Conservation (phyloP, 768 basidiomycete genomes). For the Suillus subalutaceus region DNA sequence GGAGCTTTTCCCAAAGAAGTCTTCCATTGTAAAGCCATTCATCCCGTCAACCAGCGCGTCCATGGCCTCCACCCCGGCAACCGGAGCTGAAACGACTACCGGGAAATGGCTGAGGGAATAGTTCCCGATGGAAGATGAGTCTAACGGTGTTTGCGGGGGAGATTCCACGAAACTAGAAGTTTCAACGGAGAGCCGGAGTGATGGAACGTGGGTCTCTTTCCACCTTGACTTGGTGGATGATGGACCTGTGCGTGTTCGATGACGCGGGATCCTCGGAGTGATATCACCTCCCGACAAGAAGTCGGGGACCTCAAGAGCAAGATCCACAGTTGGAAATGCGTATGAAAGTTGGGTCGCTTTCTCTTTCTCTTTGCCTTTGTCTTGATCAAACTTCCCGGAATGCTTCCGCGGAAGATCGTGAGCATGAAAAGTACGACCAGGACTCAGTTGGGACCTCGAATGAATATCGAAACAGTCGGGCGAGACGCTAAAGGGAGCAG, state of each 20-base stretch:
- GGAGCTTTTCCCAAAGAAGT: conserved; percentile 47
- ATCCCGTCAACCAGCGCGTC: conserved; percentile 89
- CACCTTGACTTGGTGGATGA: conserved; percentile 45
- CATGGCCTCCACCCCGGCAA: conserved; percentile 82
- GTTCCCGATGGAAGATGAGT: conserved; percentile 34
- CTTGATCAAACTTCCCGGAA: conserved; percentile 28
- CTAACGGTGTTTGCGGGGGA: conserved; percentile 70
- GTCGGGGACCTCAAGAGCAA: conserved; percentile 29
- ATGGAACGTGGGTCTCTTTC: conserved; percentile 49
- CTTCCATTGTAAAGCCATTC: conserved; percentile 69
- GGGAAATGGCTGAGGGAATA: conserved; percentile 49
- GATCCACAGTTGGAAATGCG: conserved; percentile 30
- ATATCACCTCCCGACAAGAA: conserved; percentile 29
- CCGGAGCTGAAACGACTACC: conserved; percentile 74
- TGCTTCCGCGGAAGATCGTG: conserved; percentile 22
- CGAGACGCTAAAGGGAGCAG: conserved; percentile 20
- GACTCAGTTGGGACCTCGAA: conserved; percentile 42
- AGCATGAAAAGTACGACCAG: conserved; percentile 28
- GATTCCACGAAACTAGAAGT: conserved; percentile 74
- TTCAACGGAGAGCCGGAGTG: conserved; percentile 60
- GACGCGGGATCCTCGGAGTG: conserved; percentile 45
- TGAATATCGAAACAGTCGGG: conserved; percentile 51
- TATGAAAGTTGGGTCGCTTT: conserved; percentile 26
- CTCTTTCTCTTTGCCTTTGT: conserved; percentile 30
- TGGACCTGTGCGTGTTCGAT: conserved; percentile 62